Evolutionary conservation across 2,329 filamentous ascomycete genomes (phyloP).

Genomic region (Emergomyces orientalis): DNA sequence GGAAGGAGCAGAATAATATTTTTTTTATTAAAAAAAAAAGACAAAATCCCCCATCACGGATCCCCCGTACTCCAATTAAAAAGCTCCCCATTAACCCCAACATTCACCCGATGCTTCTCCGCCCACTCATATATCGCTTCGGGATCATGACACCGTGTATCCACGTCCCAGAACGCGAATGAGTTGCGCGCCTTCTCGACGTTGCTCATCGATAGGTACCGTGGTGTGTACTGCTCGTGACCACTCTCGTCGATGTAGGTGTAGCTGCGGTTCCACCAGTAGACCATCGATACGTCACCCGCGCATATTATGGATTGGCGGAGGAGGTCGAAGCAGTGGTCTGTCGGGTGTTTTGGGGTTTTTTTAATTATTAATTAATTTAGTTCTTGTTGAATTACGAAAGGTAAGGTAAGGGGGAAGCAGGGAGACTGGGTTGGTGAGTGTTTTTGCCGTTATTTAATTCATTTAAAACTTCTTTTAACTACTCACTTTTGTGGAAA

Average conservation of each 20-base stretch:
- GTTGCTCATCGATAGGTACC: conserved; percentile 10
- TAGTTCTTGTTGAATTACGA: no score
- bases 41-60: background rate
- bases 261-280: conserved; percentile 15
- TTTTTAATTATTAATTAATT: no score
- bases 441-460: no score
- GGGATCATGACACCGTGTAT: conserved; percentile 11
- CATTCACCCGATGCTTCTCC: conserved; percentile 4
- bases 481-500: conserved; percentile 15
- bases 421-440: no score
- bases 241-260: conserved; percentile 10
- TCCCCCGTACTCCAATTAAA: background rate
- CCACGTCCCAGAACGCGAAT: conserved; percentile 13
- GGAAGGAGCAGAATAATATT: background rate
- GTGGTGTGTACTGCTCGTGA: conserved; percentile 8
- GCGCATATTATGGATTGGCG: conserved; percentile 15
- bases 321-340: conserved; percentile 16
- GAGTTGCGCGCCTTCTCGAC: conserved; percentile 7
- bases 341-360: background rate
- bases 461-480: no score
- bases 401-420: no score
- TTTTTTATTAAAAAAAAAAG: background rate
- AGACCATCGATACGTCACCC: conserved; percentile 12
- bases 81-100: background rate
- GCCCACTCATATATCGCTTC: conserved; percentile 13